Base-by-base conservation (phyloP, 139 green algal genomes). In the Chlamydomonas sphaeroides region DNA sequence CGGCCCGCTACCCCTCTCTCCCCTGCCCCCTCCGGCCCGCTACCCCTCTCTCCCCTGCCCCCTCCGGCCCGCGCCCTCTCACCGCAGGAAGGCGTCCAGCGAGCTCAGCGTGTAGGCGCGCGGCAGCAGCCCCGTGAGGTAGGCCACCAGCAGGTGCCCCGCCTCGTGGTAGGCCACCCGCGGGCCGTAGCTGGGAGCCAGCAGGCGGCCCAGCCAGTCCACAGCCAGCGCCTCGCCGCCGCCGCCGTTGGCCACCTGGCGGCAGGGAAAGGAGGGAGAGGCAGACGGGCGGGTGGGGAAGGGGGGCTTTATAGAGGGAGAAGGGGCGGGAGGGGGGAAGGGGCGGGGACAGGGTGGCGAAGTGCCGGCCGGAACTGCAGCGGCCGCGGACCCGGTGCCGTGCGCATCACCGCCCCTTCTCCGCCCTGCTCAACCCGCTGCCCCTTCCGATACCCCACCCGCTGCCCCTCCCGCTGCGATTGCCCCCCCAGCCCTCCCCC, bases 71-170 rank as follows among this genome's bases (percentile, higher is more conserved):
- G 45, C 45, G 45, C 10, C 3, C 48, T 3, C 79, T 5, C 66
- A 95, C 93, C 84, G 91, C 0, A 73, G 36, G 49, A 98, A 96
- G 0, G 97, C 97, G 70, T 99, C 95, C 48, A 92, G 65, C 0
- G 90, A 90, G 21, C 87, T 93, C 21, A 99, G 90, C 0, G 93
- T 98, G 93, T 99, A 99, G 6, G 66, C 88, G 20, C 88, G 87
- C 1, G 97, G 97, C 68, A 99, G 84, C 21, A 99, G 87, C 18
- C 97, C 97, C 32, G 97, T 36, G 33, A 99, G 84, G 85, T 99
- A 99, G 20, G 97, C 96, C 15, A 97, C 83, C 30, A 99, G 88
- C 74, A 99, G 97, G 88, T 99, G 97, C 0, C 96, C 97, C 1
- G 97, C 95, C 84, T 99, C 97, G 79, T 98, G 95, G 21, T 90